Conservation (phyloP, 1,284 basidiomycete genomes). For the Papiliotrema flavescens region DNA sequence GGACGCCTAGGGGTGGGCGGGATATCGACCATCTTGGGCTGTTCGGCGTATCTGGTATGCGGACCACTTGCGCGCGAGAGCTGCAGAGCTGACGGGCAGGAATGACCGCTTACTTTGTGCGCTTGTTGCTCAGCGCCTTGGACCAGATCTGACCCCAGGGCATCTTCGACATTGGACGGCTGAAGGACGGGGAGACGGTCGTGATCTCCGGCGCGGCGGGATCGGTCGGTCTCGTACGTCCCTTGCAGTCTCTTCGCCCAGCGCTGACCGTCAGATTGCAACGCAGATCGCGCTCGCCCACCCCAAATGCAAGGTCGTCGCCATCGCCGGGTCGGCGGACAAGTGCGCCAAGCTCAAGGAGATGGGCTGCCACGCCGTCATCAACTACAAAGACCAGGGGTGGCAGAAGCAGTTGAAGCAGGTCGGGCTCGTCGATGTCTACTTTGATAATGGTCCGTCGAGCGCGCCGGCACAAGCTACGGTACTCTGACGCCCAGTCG, state of each 20-base stretch:
- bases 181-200: constrained; percentile 77
- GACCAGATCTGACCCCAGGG: constrained; percentile 54
- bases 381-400: constrained; percentile 80
- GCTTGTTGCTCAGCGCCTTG: not conserved
- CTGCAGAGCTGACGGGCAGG: constrained; percentile 50
- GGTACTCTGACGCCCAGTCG: constrained; percentile 50
- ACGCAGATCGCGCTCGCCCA: constrained; percentile 57
- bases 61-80: not conserved
- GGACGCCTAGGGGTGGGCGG: constrained; percentile 57
- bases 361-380: constrained; percentile 72
- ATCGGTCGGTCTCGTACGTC: constrained; percentile 59
- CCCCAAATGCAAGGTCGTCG: constrained; percentile 65
- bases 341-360: constrained; percentile 82
- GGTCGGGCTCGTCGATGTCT: constrained; percentile 65
- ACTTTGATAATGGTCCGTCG: constrained; percentile 70
- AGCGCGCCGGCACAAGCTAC: not conserved
- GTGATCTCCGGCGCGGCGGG: constrained; percentile 86
- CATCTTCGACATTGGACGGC: constrained; percentile 69
- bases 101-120: constrained; percentile 77
- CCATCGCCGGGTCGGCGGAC: constrained; percentile 70
- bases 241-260: not conserved
- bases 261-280: constrained; percentile 64
- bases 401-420: constrained; percentile 59
- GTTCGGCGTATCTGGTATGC: constrained; percentile 64
- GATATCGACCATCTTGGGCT: constrained; percentile 72